Base-by-base conservation (phyloP, 768 basidiomycete genomes). In the Butyriboletus loyo region DNA sequence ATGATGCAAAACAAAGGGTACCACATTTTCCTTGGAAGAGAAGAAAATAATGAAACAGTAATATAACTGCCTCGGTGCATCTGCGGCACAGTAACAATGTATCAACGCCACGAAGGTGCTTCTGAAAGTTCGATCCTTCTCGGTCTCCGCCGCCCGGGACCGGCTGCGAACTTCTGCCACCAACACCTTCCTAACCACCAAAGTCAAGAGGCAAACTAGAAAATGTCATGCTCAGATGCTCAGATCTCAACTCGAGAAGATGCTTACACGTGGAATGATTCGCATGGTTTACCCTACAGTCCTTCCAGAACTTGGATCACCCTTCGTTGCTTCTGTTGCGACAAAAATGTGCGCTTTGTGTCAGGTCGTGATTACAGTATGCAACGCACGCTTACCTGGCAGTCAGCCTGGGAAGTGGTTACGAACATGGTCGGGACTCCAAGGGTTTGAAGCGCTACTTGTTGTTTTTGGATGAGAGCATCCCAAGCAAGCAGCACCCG, bases 401-500 rank as follows among this genome's bases (percentile, higher is more conserved):
- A 70, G 56, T 84, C 79, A 4, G 72, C 62, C 35, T 62, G 60
- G 39, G 75, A 74, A 39, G 62, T 68, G 3, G 86, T 83, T 13
- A 73, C 68, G 63, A 80, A 87, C 86, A 93, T 91, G 3, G 81
- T 76, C 15, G 91, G 91, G 14, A 92, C 79, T 36, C 77, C 73
- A 40, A 85, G 71, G 28, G 74, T 66, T 57, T 83, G 81, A 43
- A 93, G 73, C 15, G 79, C 71, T 0, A 72, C 63, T 68, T 93
- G 90, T 65, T 93, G 91, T 59, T 80, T 82, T 45, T 79, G 71
- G 19, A 85, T 67, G n/a, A 92, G 75, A 19, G 79, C 80, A 61
- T 89, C 89, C 88, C 89, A 93, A 9, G 87, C 86, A 3, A 82
- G 75, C 7, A 92, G 67, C 10, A 76, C 85, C 34, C 85, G 77